Evolutionary conservation across 345 rosid genomes (phyloP).

Genomic region (Draba incana): DNA sequence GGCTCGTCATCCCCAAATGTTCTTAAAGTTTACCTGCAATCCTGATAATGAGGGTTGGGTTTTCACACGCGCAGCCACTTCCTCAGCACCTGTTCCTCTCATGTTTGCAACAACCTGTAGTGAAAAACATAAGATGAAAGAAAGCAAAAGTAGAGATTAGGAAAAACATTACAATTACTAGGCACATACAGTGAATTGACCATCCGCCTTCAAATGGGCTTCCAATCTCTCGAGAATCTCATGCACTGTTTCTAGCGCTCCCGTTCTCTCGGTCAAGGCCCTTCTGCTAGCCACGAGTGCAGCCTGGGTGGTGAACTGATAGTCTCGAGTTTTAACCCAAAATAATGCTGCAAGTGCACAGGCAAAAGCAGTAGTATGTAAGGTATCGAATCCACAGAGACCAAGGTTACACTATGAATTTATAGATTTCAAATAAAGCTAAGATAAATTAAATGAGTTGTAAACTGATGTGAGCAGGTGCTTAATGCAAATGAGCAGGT

Average conservation of each 20-base stretch:
- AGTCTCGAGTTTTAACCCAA: too few species aligned
- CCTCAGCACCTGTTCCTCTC: conserved; percentile 82
- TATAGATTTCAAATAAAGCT: too few species aligned
- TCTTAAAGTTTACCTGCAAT: conserved; percentile 68
- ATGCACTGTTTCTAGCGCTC: conserved; percentile 60
- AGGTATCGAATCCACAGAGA: too few species aligned
- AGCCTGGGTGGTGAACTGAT: conserved; percentile 61
- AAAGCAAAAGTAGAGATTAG: conserved; percentile 14
- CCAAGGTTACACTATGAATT: too few species aligned
- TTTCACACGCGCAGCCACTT: conserved; percentile 76
- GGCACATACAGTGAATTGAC: conserved; percentile 66
- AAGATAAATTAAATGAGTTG: too few species aligned
- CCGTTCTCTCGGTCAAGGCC: conserved; percentile 67
- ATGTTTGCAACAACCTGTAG: conserved; percentile 88
- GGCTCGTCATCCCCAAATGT: neutral
- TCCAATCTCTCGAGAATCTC: conserved; percentile 96
- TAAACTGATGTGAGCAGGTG: too few species aligned
- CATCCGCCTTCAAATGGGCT: conserved; percentile 86
- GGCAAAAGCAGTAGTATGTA: too few species aligned
- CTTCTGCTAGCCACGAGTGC: conserved; percentile 84
- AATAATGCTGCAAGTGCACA: too few species aligned
- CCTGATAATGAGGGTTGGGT: conserved; percentile 85
- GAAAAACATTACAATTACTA: neutral
- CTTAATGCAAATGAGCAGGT: too few species aligned
- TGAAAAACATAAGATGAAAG: conserved; percentile 17